phyloP scores from a whole-genome alignment of 2,329 filamentous ascomycete species.

The Phialemoniopsis sp. region DNA sequence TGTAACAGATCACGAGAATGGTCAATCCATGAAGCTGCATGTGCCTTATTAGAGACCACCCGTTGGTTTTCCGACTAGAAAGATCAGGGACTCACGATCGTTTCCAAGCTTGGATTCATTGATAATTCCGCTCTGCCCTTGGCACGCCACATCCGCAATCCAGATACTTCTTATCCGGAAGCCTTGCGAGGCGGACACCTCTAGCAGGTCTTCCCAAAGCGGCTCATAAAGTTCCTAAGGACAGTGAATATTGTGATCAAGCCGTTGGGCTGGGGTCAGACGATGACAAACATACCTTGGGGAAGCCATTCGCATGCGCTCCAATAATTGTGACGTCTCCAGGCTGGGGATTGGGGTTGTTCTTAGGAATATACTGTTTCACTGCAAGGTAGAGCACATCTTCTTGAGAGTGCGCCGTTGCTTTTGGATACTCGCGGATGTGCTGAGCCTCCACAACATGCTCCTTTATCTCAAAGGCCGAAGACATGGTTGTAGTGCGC shows the following conservation, averaged over 20 bases:
- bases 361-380: conserved; percentile 82
- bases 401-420: conserved; percentile 69
- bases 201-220: conserved; percentile 78
- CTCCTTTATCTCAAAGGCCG: conserved; percentile 62
- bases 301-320: conserved; percentile 88
- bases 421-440: conserved; percentile 75
- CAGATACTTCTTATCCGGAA: conserved; percentile 78
- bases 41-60: conserved; percentile 5
- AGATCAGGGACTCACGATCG: conserved; percentile 58
- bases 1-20: conserved; percentile 79
- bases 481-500: conserved; percentile 20
- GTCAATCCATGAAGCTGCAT: conserved; percentile 76
- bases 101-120: conserved; percentile 77
- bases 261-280: not conserved
- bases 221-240: conserved; percentile 84
- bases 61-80: not conserved
- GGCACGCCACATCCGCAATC: conserved; percentile 85
- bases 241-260: too few species aligned
- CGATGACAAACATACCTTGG: conserved; percentile 56
- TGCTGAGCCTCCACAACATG: conserved; percentile 72
- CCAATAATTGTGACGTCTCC: conserved; percentile 84
- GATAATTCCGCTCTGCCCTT: conserved; percentile 73
- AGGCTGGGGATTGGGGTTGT: conserved; percentile 62
- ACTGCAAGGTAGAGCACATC: conserved; percentile 70
- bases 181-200: conserved; percentile 49